Evolutionary conservation across 1,284 basidiomycete genomes (phyloP), one percentile per base, ranked within the genome.

Genomic region (Austroboletus niveus): DNA sequence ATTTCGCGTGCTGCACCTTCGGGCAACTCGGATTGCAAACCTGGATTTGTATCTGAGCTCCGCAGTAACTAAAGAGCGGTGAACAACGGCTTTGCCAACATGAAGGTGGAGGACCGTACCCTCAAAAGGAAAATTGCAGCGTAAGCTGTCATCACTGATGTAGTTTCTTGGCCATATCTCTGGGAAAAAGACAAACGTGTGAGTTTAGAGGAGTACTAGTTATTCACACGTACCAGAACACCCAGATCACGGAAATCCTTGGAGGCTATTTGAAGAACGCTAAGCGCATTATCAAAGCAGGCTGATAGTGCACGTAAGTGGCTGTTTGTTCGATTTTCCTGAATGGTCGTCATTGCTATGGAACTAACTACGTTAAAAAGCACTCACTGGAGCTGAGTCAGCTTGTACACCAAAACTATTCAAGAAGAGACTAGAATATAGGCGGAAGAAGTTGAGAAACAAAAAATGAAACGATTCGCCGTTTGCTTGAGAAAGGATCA

Each of bases 81-180:
- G 44, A 70, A 42, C 22, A 40, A 36, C 31, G 4, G 42, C 34
- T 39, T 45, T 12, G 35, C 22, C 9, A 9, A 30, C 30, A 30
- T 40, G 24, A 40, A 32, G 15, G 11, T 32, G 52, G 31, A 52
- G 34, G 31, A 49, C 61, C 72, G 41, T 64, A 88, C 89, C 75
- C 78, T 85, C 51, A 92, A 70, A 49, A 92, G 69, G 64, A 89
- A 85, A 38, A 92, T 82, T 20, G 89, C 87, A 51, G 85, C 82
- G 62, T 92, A 92, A 15, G 88, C 89, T 14, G 86, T 87, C 89
- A 92, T 92, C 42, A 87, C 80, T 5, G 85, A 84, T 54, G 89
- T 81, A 5, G 86, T 84, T 62, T 92, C 89, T 71, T 92, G 89
- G 9, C 85, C 80, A 59, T 92, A 92, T 48, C 84, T 84, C 89